These are phyloP conservation scores for Nitzschia inconspicua DNA, from an alignment of 108 stramenopile genomes.

Conservation along the genomic window DNA sequence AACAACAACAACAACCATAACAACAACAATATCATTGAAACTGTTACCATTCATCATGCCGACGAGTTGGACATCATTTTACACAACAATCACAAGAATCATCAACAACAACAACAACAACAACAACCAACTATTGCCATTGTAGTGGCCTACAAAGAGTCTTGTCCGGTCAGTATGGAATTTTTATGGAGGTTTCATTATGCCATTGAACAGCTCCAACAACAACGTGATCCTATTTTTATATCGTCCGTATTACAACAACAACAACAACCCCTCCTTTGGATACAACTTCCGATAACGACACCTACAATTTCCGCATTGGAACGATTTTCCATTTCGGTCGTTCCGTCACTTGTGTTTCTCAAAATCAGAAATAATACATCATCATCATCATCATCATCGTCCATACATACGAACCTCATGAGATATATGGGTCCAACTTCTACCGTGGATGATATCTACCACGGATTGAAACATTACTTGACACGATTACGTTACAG, in stretches of 20 bases:
- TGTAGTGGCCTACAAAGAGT: slow-evolving; percentile 6
- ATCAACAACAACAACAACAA: neutral
- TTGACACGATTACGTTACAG: neutral
- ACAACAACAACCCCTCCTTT: neutral
- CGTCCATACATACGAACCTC: neutral
- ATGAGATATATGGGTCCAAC: neutral
- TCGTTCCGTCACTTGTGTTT: too few relatives aligned
- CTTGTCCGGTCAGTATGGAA: neutral
- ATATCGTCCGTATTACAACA: too few relatives aligned
- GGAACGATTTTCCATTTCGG: too few relatives aligned
- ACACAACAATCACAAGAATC: neutral
- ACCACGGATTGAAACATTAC: neutral
- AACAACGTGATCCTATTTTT: too few relatives aligned
- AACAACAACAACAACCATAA: too few relatives aligned
- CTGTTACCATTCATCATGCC: too few relatives aligned
- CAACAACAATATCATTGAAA: too few relatives aligned
- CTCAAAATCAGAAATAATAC: too few relatives aligned
- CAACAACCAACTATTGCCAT: slow-evolving; percentile 6
- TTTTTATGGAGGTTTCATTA: neutral
- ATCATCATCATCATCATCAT: neutral
- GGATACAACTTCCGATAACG: neutral
- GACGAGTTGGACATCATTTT: too few relatives aligned
- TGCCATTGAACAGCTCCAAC: neutral
- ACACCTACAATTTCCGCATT: neutral
- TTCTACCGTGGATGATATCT: neutral